These are phyloP conservation scores for Exserohilum rostratum DNA, from an alignment of 2,329 filamentous ascomycete genomes.

Conservation along the genomic window DNA sequence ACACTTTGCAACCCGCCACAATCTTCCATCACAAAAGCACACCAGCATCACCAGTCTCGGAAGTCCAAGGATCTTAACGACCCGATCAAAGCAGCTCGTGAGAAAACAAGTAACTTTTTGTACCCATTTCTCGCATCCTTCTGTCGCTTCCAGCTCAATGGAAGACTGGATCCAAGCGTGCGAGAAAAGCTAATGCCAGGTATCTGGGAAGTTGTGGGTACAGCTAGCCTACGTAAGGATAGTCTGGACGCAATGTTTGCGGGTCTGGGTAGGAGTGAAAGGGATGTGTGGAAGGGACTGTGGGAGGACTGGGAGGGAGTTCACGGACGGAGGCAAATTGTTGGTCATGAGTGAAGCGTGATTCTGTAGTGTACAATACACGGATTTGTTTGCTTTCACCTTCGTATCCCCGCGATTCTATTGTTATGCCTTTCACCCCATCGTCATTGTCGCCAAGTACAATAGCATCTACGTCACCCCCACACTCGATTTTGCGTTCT, in stretches of 20 bases:
- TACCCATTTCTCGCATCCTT: conserved; percentile 65
- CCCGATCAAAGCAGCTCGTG: conserved; percentile 64
- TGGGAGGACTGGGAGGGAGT: conserved; percentile 46
- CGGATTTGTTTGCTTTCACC: not conserved
- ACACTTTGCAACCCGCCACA: conserved; percentile 67
- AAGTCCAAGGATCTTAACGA: conserved; percentile 58
- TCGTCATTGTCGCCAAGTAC: not conserved
- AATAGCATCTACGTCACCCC: conserved; percentile 1
- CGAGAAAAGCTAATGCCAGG: conserved; percentile 65
- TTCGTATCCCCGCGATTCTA: not conserved
- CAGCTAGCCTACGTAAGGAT: conserved; percentile 39
- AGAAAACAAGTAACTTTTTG: conserved; percentile 63
- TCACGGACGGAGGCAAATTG: conserved; percentile 26
- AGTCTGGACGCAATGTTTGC: conserved; percentile 47
- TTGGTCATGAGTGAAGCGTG: conserved; percentile 11
- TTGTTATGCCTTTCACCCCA: not conserved
- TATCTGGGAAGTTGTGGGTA: conserved; percentile 49
- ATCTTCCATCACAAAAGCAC: conserved; percentile 57
- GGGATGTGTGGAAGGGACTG: conserved; percentile 46
- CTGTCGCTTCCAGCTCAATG: conserved; percentile 58
- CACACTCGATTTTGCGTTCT: not conserved
- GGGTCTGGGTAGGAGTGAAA: conserved; percentile 40
- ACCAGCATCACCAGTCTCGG: conserved; percentile 36
- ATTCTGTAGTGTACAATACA: no score
- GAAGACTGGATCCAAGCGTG: conserved; percentile 57